These are phyloP conservation scores for Kwoniella heveanensis DNA, from an alignment of 768 basidiomycete species.

Conservation along the genomic window DNA sequence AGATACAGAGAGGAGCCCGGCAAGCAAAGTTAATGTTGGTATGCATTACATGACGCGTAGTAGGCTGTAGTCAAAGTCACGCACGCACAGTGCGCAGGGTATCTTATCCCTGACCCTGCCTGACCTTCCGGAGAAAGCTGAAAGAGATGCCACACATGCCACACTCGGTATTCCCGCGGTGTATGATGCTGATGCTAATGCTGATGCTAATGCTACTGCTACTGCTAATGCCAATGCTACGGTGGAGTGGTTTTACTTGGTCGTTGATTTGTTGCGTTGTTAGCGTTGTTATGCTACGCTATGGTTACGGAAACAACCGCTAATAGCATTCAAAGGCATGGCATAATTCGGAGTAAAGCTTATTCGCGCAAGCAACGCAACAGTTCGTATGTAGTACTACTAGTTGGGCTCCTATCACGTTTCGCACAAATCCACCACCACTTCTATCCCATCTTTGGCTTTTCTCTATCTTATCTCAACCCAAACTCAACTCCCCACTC, in stretches of 20 bases:
- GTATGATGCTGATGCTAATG: too few species aligned
- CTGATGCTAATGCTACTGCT: too few species aligned
- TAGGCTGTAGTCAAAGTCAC: not conserved
- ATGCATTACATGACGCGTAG: not conserved
- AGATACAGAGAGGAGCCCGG: too few species aligned
- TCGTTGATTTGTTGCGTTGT: not conserved
- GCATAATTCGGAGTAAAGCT: slow-evolving; percentile 7
- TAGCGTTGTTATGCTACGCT: not conserved
- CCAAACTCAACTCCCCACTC: slow-evolving; percentile 7
- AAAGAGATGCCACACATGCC: too few species aligned
- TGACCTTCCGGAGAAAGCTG: too few species aligned
- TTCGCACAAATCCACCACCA: not conserved
- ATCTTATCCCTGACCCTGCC: too few species aligned
- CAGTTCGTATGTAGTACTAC: not conserved
- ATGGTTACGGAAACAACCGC: slow-evolving; percentile 2
- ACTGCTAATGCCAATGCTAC: too few species aligned
- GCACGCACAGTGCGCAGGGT: not conserved
- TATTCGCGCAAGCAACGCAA: not conserved
- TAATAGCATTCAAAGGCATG: slow-evolving; percentile 1
- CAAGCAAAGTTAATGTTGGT: not conserved
- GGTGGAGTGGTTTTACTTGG: not conserved
- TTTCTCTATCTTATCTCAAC: not conserved
- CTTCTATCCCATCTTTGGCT: not conserved
- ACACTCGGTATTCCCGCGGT: not conserved
- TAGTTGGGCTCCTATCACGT: not conserved